phyloP scores from a whole-genome alignment of 2,329 filamentous ascomycete genomes.

The Sphaerulina musiva region DNA sequence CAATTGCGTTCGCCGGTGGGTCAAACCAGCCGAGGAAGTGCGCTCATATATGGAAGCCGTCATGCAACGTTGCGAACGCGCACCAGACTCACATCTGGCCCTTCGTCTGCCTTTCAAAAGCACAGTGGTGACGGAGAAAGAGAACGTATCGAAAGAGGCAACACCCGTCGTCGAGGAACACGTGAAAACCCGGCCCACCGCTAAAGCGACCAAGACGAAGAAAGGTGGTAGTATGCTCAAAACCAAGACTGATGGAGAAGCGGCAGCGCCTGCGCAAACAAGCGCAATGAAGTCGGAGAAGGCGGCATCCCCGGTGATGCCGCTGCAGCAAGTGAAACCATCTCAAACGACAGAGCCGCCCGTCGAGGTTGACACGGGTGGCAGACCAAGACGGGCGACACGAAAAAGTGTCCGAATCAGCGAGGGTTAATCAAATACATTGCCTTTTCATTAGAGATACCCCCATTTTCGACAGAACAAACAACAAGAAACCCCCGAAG shows the following conservation, averaged over 20 bases:
- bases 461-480: background rate
- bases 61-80: slow-evolving; percentile 52
- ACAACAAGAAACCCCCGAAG: too few species aligned
- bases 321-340: background rate
- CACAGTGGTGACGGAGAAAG: slow-evolving; percentile 14
- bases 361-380: slow-evolving; percentile 5
- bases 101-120: slow-evolving; percentile 46
- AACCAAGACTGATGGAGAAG: background rate
- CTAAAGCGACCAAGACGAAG: slow-evolving; percentile 20
- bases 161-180: slow-evolving; percentile 22
- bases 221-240: background rate
- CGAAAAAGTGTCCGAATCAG: slow-evolving; percentile 32
- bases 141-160: slow-evolving; percentile 25
- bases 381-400: slow-evolving; percentile 24
- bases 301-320: background rate
- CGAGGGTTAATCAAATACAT: slow-evolving; percentile 19
- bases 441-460: background rate
- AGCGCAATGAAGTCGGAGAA: background rate
- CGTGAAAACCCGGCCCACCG: slow-evolving; percentile 11
- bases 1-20: slow-evolving; percentile 50
- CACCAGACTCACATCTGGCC: slow-evolving; percentile 51
- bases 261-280: background rate
- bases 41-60: slow-evolving; percentile 51
- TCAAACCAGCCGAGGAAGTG: slow-evolving; percentile 50
- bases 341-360: background rate